Conservation (phyloP, 805 yeast genomes). For the Ogataea minuta region DNA sequence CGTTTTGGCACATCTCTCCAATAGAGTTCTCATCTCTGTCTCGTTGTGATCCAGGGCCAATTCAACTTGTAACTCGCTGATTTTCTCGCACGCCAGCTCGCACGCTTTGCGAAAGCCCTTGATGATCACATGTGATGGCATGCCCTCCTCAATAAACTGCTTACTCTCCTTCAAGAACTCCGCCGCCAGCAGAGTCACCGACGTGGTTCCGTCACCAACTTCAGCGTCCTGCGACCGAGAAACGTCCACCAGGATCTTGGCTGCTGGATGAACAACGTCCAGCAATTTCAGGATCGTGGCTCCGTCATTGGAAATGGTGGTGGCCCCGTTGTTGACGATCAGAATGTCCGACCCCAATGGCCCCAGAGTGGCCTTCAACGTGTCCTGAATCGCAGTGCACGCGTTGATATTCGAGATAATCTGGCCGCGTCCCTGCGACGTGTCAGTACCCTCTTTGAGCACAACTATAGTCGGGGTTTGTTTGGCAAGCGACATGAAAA, state of each 20-base stretch:
- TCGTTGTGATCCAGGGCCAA: conserved; percentile 47
- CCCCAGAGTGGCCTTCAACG: conserved; percentile 91
- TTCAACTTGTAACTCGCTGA: conserved; percentile 73
- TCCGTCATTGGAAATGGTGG: conserved; percentile 97
- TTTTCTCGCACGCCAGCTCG: conserved; percentile 66
- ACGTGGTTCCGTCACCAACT: conserved; percentile 98
- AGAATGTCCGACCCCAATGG: conserved; percentile 96
- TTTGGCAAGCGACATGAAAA: conserved; percentile 60
- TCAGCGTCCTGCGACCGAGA: conserved; percentile 97
- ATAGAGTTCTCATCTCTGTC: conserved; percentile 65
- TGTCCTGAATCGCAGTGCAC: conserved; percentile 94
- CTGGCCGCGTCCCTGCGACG: conserved; percentile 96
- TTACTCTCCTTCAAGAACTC: conserved; percentile 91
- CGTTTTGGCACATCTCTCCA: conserved; percentile 91
- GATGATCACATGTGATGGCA: conserved; percentile 83
- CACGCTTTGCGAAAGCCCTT: conserved; percentile 87
- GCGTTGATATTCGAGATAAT: conserved; percentile 94
- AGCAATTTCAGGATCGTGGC: conserved; percentile 90
- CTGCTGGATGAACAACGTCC: conserved; percentile 98
- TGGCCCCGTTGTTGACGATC: conserved; percentile 80
- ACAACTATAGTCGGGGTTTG: conserved; percentile 95
- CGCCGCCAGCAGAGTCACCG: conserved; percentile 92
- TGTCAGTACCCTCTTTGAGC: conserved; percentile 95
- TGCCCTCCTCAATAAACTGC: conserved; percentile 91
- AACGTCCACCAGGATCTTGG: conserved; percentile 90